A percentile compares a stretch with the other conserved stretches of the same genome.
These are phyloP conservation scores for Trichoderma endophyticum DNA, from an alignment of 2,329 filamentous ascomycete species.

Conservation along the genomic window DNA sequence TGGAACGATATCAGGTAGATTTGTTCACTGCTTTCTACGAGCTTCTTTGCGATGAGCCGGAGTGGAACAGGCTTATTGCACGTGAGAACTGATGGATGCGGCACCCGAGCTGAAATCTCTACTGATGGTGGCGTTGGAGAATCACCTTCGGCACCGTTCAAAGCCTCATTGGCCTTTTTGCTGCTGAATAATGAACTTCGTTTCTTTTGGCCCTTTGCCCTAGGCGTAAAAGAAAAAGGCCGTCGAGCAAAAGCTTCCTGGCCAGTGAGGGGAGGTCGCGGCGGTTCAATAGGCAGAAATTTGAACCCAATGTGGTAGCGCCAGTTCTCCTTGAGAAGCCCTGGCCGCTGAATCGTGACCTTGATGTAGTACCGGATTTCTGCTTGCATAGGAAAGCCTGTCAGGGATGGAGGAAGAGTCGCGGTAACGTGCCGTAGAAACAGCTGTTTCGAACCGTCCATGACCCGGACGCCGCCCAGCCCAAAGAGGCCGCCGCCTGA, in stretches of 20 bases:
- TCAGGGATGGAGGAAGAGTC: slow-evolving; percentile 84
- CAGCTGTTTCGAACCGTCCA: slow-evolving; percentile 62
- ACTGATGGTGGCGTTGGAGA: slow-evolving; percentile 57
- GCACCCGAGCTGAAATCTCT: slow-evolving; percentile 74
- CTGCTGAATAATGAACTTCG: slow-evolving; percentile 59
- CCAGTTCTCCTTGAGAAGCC: slow-evolving; percentile 87
- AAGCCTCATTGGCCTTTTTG: slow-evolving; percentile 28
- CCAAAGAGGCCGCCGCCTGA: slow-evolving; percentile 46
- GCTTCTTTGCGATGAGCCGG: slow-evolving; percentile 73
- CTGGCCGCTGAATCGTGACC: slow-evolving; percentile 85
- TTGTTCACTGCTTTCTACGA: slow-evolving; percentile 64
- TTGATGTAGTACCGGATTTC: slow-evolving; percentile 95
- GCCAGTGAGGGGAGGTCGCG: slow-evolving; percentile 61
- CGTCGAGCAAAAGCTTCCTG: slow-evolving; percentile 84
- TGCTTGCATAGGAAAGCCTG: slow-evolving; percentile 80
- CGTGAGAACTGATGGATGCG: slow-evolving; percentile 82
- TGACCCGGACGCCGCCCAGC: slow-evolving; percentile 53
- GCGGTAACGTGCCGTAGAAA: slow-evolving; percentile 71
- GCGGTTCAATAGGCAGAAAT: slow-evolving; percentile 90
- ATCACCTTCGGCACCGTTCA: slow-evolving; percentile 30
- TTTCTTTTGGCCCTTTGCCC: slow-evolving; percentile 42
- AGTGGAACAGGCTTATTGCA: slow-evolving; percentile 85
- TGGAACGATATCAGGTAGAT: slow-evolving; percentile 77
- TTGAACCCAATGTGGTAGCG: slow-evolving; percentile 68
- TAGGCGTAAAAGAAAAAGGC: slow-evolving; percentile 55